Evolutionary conservation across 2,329 filamentous ascomycete genomes (phyloP).

Genomic region (Claviceps pazoutovae): DNA sequence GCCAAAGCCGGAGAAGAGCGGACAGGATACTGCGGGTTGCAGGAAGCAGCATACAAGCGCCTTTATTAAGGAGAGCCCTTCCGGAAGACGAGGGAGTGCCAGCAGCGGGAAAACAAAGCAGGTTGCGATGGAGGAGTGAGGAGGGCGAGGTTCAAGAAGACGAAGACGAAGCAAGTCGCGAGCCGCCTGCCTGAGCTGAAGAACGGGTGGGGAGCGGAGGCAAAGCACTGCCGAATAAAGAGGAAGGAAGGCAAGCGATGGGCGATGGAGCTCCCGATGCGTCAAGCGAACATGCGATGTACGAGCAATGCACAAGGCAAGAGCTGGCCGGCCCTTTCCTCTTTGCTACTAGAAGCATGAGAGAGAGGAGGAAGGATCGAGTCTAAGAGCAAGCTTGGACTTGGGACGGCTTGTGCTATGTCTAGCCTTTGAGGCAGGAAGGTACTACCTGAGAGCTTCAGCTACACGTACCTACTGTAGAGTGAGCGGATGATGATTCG

Average conservation of each 20-base stretch:
- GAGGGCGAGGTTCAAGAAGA: not conserved
- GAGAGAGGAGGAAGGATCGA: not conserved
- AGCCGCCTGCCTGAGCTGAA: not conserved
- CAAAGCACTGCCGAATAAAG: not conserved
- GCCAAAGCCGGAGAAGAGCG: not conserved
- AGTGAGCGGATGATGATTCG: too few relatives aligned
- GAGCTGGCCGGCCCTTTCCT: not conserved
- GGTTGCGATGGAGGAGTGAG: not conserved
- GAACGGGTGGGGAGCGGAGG: conserved; percentile 1
- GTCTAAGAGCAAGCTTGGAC: not conserved
- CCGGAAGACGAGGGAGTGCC: not conserved
- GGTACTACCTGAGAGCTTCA: too few relatives aligned
- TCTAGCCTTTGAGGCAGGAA: too few relatives aligned
- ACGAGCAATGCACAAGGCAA: not conserved
- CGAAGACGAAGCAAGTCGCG: not conserved
- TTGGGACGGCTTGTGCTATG: too few relatives aligned
- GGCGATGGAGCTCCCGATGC: not conserved
- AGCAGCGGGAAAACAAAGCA: not conserved
- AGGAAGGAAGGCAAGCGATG: not conserved
- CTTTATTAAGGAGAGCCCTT: not conserved
- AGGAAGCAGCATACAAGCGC: not conserved
- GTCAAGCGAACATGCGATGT: not conserved
- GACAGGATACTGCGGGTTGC: not conserved
- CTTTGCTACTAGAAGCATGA: not conserved
- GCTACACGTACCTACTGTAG: too few relatives aligned